Evolutionary conservation across 2,329 filamentous ascomycete genomes (phyloP).

Genomic region (Fusarium longipes): DNA sequence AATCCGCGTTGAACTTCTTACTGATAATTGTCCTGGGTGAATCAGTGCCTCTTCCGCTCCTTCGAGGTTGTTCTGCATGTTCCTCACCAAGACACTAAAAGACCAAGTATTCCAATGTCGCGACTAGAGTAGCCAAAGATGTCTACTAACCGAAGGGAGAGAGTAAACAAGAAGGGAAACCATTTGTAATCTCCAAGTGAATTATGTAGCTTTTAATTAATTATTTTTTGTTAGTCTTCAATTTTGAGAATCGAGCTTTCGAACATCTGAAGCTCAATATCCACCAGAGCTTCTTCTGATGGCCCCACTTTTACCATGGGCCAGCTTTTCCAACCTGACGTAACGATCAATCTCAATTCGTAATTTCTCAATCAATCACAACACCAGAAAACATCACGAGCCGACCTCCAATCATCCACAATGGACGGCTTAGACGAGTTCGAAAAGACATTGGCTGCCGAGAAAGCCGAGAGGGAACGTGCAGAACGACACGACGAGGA

Average conservation of each 20-base stretch:
- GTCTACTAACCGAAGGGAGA: too few species aligned
- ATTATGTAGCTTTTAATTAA: rapidly evolving
- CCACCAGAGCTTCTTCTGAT: not conserved
- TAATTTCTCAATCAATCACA: not conserved
- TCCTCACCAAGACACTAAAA: too few species aligned
- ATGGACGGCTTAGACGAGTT: constrained; percentile 76
- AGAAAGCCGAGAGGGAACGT: constrained; percentile 65
- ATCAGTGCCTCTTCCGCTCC: too few species aligned
- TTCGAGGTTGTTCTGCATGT: too few species aligned
- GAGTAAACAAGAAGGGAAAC: too few species aligned
- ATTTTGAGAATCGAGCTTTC: not conserved
- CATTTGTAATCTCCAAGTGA: too few species aligned
- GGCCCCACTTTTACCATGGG: constrained; percentile 13
- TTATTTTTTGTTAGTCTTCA: too few species aligned
- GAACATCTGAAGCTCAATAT: not conserved
- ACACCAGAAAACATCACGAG: not conserved
- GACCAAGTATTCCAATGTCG: too few species aligned
- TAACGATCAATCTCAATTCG: constrained; percentile 14
- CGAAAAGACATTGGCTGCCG: constrained; percentile 78
- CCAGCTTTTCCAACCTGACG: constrained; percentile 35
- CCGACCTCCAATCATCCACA: rapidly evolving
- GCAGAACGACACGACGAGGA: constrained; percentile 58
- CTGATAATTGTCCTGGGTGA: too few species aligned
- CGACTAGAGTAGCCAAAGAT: rapidly evolving
- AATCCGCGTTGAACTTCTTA: rapidly evolving